These are phyloP conservation scores for Phytomonas serpens DNA, from an alignment of 208 protist genomes.

Conservation along the genomic window DNA sequence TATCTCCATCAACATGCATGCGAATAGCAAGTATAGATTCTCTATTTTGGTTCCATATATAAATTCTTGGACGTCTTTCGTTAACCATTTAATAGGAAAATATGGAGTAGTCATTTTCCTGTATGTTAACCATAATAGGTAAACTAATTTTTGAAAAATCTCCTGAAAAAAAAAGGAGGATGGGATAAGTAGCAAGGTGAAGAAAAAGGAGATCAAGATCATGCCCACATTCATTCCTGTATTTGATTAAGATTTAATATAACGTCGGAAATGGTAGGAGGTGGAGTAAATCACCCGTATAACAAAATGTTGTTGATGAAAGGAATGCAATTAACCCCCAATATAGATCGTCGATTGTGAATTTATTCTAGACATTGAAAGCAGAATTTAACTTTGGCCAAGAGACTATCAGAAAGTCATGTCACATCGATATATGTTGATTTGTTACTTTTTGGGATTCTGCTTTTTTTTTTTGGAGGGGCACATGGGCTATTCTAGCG, in stretches of 20 bases:
- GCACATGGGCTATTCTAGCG: neutral
- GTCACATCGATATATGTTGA: neutral
- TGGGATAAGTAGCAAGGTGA: neutral
- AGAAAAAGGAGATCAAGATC: neutral
- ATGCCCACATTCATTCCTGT: neutral
- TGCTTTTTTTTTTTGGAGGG: neutral
- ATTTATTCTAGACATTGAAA: neutral
- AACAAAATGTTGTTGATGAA: neutral
- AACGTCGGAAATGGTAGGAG: neutral
- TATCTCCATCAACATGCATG: conserved; percentile 8
- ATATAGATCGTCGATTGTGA: neutral
- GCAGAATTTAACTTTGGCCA: neutral
- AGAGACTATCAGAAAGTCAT: neutral
- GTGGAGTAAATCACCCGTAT: neutral
- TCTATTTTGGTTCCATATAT: neutral
- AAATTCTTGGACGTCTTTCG: neutral
- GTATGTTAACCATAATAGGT: neutral
- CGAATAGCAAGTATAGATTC: conserved; percentile 4
- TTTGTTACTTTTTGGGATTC: neutral
- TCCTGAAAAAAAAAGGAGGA: neutral
- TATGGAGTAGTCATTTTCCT: neutral
- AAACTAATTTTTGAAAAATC: neutral
- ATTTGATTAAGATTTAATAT: neutral
- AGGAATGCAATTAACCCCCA: neutral
- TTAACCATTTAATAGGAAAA: neutral